phyloP scores from a whole-genome alignment of 1,284 basidiomycete species.

The Leccinum griseonigrum region DNA sequence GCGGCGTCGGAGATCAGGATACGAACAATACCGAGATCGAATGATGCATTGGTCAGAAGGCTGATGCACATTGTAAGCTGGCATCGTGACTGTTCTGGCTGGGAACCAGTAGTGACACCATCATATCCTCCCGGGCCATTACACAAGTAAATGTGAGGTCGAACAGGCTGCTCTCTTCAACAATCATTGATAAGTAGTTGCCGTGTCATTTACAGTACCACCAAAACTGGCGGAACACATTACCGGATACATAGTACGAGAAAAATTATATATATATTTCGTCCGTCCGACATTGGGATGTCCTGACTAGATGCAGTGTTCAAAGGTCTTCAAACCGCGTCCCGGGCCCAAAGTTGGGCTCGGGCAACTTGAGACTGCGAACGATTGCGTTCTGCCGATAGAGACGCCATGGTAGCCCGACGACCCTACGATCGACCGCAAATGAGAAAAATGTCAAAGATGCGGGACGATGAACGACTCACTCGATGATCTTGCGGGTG shows the following conservation, averaged over 20 bases:
- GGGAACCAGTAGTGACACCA: too few species aligned
- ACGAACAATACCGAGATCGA: too few species aligned
- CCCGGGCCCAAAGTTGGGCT: not conserved
- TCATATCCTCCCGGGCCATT: too few species aligned
- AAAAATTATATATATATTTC: not conserved
- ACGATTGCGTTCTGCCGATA: slow-evolving; percentile 12
- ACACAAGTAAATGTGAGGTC: too few species aligned
- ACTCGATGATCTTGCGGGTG: slow-evolving; percentile 6
- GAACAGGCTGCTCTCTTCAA: too few species aligned
- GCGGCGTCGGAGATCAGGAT: too few species aligned
- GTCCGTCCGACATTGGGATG: not conserved
- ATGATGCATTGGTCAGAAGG: too few species aligned
- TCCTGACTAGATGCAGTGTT: not conserved
- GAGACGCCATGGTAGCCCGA: slow-evolving; percentile 8
- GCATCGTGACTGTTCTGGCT: too few species aligned
- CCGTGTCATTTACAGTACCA: too few species aligned
- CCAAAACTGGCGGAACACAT: too few species aligned
- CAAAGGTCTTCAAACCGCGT: not conserved
- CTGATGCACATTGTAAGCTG: too few species aligned
- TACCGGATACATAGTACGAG: not conserved
- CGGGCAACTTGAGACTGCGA: slow-evolving; percentile 5
- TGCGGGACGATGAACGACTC: not conserved
- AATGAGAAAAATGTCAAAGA: not conserved
- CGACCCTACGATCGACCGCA: not conserved
- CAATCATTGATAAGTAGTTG: too few species aligned